A percentile compares a stretch with the other conserved stretches of the same genome.
These are phyloP conservation scores for Aegilops longissima DNA, from an alignment of 176 grass and related monocot genomes.

Conservation along the genomic window DNA sequence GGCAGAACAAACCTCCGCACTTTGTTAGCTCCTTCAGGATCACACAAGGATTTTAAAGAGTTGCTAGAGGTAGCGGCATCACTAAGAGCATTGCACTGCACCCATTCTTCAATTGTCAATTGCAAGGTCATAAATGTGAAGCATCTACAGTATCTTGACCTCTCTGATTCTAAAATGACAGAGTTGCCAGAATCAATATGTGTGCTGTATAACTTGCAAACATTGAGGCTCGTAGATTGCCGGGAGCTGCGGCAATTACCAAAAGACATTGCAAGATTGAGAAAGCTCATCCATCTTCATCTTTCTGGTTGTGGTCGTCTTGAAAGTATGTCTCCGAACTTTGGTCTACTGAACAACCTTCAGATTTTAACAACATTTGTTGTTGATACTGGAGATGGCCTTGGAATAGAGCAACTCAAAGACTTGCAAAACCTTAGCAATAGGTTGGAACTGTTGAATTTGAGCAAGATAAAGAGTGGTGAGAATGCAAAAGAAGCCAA, in stretches of 20 bases:
- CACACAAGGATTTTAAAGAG: too few species aligned
- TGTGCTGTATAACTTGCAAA: not conserved
- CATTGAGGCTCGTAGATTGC: not conserved
- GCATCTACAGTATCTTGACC: not conserved
- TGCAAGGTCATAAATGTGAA: not conserved
- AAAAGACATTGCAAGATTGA: not conserved
- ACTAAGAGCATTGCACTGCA: not conserved
- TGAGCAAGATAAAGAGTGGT: not conserved
- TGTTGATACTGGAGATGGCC: not conserved
- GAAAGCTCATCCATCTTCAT: not conserved
- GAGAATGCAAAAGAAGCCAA: not conserved
- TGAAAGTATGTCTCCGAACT: too few species aligned
- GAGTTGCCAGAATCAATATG: not conserved
- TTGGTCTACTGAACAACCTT: too few species aligned
- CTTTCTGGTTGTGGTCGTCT: not conserved
- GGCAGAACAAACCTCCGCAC: not conserved
- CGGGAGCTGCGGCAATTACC: accelerated
- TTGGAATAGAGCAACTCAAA: constrained; percentile 28
- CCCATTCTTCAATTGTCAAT: not conserved
- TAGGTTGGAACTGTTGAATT: not conserved
- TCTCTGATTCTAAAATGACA: accelerated
- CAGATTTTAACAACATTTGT: too few species aligned
- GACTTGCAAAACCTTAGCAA: not conserved
- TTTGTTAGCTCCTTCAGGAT: not conserved
- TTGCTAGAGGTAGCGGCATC: not conserved